A percentile compares a stretch with the other conserved stretches of the same genome.
phyloP scores from a whole-genome alignment of 257 asterid genomes.

The Solanum neorickii region DNA sequence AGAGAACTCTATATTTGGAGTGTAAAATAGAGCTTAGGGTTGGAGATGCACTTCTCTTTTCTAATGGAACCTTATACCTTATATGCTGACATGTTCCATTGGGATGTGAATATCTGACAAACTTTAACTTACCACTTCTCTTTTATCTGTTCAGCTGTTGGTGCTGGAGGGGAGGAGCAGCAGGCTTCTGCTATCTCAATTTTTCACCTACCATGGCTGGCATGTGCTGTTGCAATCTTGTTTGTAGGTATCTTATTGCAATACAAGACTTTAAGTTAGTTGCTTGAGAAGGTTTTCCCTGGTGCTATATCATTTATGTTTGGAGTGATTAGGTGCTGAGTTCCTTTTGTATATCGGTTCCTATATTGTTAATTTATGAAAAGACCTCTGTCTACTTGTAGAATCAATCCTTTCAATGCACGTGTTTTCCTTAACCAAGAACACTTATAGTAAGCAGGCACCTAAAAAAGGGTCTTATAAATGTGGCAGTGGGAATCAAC shows the following conservation, averaged over 20 bases:
- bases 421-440: neutral
- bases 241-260: conserved; percentile 87
- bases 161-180: conserved; percentile 99
- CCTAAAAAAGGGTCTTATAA: neutral
- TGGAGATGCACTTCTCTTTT: neutral
- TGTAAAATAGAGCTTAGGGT: no score
- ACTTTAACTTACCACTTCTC: neutral
- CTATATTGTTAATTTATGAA: neutral
- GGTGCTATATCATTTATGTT: neutral
- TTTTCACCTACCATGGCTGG: conserved; percentile 75
- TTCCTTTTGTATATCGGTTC: neutral
- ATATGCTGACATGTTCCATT: neutral
- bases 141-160: conserved; percentile 46
- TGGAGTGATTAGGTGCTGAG: neutral
- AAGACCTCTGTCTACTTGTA: neutral
- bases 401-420: neutral
- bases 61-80: neutral
- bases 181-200: conserved; percentile 52
- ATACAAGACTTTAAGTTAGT: neutral
- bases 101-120: neutral
- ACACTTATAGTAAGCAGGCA: neutral
- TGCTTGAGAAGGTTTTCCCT: neutral
- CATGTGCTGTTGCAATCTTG: conserved; percentile 70
- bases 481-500: neutral
- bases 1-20: no score